Conservation (phyloP, 2,329 filamentous ascomycete species). For the Bimuria novae-zelandiae region DNA sequence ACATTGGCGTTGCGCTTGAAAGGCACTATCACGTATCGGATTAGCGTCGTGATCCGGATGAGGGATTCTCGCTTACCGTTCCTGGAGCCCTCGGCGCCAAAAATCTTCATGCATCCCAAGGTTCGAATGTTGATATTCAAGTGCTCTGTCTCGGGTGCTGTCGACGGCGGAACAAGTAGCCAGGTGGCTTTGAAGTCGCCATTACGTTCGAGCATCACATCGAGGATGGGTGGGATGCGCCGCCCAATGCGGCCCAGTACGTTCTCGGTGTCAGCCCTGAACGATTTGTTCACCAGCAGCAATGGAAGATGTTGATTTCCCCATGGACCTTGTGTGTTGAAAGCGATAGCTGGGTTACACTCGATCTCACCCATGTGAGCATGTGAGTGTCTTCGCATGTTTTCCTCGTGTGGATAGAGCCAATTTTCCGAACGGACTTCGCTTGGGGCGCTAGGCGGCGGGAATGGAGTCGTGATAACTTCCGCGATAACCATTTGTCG, state of each 20-base stretch:
- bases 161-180: constrained; percentile 2
- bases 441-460: constrained; percentile 3
- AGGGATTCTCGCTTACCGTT: constrained; percentile 1
- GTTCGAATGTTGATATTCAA: constrained; percentile 1
- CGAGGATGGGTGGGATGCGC: not conserved
- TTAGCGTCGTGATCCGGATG: not conserved
- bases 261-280: not conserved
- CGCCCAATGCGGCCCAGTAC: not conserved
- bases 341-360: constrained; percentile 2
- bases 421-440: constrained; percentile 5
- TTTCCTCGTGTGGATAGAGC: constrained; percentile 5
- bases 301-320: constrained; percentile 3
- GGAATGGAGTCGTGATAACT: constrained; percentile 5
- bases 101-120: not conserved
- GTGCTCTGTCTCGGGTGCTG: not conserved
- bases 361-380: not conserved
- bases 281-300: constrained; percentile 3
- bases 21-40: not conserved
- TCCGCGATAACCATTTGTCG: constrained; percentile 6
- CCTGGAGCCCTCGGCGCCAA: not conserved
- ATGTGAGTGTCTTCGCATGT: not conserved
- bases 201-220: constrained; percentile 2
- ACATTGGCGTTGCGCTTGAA: constrained; percentile 2
- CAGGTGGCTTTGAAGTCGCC: constrained; percentile 5
- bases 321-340: constrained; percentile 1